Conservation (phyloP, 2,329 filamentous ascomycete genomes). For the Stylonectria norvegica region DNA sequence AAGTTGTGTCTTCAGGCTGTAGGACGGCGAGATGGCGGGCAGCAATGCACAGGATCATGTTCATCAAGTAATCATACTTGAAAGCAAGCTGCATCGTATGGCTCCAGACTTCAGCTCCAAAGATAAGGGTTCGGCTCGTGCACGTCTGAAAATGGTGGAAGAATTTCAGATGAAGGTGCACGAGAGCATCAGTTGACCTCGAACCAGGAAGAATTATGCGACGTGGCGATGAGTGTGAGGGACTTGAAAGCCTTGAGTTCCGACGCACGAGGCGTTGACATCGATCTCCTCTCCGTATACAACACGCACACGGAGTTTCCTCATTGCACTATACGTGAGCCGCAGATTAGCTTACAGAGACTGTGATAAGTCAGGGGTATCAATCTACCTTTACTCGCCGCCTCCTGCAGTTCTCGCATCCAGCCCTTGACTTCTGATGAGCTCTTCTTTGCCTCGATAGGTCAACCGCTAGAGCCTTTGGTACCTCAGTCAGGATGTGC, state of each 20-base stretch:
- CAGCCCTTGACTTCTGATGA: background rate
- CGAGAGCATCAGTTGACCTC: background rate
- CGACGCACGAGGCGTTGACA: background rate
- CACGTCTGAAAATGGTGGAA: background rate
- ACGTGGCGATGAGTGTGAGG: background rate
- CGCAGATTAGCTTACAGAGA: background rate
- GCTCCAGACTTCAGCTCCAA: background rate
- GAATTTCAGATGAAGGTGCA: background rate
- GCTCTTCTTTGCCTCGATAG: background rate
- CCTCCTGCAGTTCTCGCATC: background rate
- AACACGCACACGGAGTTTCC: background rate
- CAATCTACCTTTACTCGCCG: background rate
- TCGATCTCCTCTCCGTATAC: background rate
- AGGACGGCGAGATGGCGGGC: slow-evolving; percentile 2
- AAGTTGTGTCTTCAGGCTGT: background rate
- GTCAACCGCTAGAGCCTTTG: background rate
- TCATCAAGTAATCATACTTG: slow-evolving; percentile 5
- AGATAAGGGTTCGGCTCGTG: background rate
- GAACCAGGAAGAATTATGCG: background rate
- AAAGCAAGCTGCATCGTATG: slow-evolving; percentile 1
- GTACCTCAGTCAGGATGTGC: background rate
- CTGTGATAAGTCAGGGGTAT: background rate
- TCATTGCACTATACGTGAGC: background rate
- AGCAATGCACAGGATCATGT: slow-evolving; percentile 1
- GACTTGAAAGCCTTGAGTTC: background rate